Evolutionary conservation across 192 early-diverging fungal genomes (phyloP).

Genomic region (Lunasporangiospora selenospora): DNA sequence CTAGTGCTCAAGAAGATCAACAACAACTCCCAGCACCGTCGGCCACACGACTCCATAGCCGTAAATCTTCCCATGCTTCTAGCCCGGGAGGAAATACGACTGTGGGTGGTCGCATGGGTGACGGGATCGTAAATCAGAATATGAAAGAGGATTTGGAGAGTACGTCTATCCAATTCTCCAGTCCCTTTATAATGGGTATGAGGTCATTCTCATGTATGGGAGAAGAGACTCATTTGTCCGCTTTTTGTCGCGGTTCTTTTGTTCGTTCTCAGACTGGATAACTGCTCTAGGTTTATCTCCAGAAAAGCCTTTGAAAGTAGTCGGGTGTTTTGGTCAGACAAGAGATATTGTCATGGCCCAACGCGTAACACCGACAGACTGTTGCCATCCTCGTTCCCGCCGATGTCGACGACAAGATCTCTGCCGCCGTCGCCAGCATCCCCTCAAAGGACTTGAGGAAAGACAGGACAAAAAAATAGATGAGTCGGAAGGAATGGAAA

Average conservation of each 20-base stretch:
- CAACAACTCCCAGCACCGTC: background rate
- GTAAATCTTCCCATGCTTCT: background rate
- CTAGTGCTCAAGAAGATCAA: background rate
- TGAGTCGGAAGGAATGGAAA: too few species aligned
- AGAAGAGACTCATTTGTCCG: too few species aligned
- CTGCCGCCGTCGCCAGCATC: too few species aligned
- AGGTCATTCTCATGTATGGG: too few species aligned
- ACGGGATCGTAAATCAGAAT: slow-evolving; percentile 37
- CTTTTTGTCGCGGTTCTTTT: too few species aligned
- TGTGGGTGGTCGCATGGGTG: slow-evolving; percentile 22
- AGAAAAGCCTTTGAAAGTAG: slow-evolving; percentile 12
- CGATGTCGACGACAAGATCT: too few species aligned
- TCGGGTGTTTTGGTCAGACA: slow-evolving; percentile 31
- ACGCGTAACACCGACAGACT: slow-evolving; percentile 2
- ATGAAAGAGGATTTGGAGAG: slow-evolving; percentile 41
- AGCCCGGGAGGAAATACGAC: background rate
- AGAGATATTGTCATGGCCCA: slow-evolving; percentile 26
- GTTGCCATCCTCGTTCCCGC: too few species aligned
- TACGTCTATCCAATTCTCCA: too few species aligned
- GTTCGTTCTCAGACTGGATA: slow-evolving; percentile 15
- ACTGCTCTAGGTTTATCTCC: slow-evolving; percentile 12
- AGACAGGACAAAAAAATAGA: too few species aligned
- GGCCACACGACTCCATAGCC: background rate
- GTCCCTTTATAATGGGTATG: too few species aligned
- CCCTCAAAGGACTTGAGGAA: too few species aligned